Evolutionary conservation across 1,284 basidiomycete species (phyloP).

Genomic region (Hemileia vastatrix): DNA sequence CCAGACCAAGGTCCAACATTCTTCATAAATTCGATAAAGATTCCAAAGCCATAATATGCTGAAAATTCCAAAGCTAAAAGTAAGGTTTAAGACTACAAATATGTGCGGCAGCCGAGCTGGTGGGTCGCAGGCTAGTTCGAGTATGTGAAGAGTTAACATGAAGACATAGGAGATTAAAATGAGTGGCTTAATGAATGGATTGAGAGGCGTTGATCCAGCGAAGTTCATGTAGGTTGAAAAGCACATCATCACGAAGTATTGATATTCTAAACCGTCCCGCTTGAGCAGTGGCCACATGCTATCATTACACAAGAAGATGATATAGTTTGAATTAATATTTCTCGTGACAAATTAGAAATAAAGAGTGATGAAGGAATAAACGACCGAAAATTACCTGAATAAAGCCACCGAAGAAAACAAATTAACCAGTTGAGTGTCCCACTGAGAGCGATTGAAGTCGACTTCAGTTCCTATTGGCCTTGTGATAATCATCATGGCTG

Average conservation of each 20-base stretch:
- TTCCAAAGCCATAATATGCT: constrained; percentile 50
- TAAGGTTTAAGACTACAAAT: constrained; percentile 71
- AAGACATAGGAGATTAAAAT: constrained; percentile 51
- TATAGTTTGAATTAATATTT: background rate
- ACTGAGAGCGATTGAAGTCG: constrained; percentile 36
- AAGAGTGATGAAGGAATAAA: background rate
- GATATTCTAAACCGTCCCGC: constrained; percentile 64
- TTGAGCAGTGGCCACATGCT: constrained; percentile 86
- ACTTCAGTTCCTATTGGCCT: constrained; percentile 48
- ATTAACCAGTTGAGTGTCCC: constrained; percentile 51
- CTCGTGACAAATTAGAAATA: background rate
- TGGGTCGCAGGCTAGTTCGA: constrained; percentile 57
- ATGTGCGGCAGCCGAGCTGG: constrained; percentile 72
- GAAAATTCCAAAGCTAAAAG: constrained; percentile 71
- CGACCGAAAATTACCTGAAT: constrained; percentile 57
- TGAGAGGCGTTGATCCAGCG: constrained; percentile 55
- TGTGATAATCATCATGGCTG: constrained; percentile 62
- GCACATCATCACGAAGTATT: constrained; percentile 58
- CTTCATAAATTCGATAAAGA: constrained; percentile 37
- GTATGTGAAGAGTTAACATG: constrained; percentile 54
- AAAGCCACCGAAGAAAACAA: constrained; percentile 78
- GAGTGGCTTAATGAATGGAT: constrained; percentile 51
- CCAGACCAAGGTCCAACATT: constrained; percentile 30
- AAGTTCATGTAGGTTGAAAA: constrained; percentile 73
- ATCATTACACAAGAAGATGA: constrained; percentile 2